Evolutionary conservation across 2,329 filamentous ascomycete species (phyloP), one percentile per base, ranked within the genome.

Genomic region (Balansia obtecta): DNA sequence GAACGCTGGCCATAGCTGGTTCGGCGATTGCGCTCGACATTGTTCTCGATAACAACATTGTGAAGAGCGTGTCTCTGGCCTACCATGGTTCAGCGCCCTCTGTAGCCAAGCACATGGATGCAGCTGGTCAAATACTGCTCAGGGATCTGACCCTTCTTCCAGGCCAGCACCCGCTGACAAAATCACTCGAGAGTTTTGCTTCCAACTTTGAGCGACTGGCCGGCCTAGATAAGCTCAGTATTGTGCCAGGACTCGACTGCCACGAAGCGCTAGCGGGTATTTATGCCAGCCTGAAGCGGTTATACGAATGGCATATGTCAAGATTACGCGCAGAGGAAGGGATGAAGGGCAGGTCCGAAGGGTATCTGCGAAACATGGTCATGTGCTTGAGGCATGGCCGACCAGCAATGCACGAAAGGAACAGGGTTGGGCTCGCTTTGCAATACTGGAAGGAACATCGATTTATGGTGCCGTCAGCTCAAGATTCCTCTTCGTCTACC

Each of bases 261-360:
- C 85, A 87, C 61, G 85, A 88, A 61, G 87, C 87, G 0, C 72
- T 91, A 43, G 80, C 79, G 4, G 86, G 86, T 3, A 72, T 94
- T 6, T 87, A 84, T 63, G 76, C 76, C 51, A 86, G 85, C 59
- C 68, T 93, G 53, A 72, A 76, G 52, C 81, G 74, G 57, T 68
- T 94, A n/a, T 80, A 86, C 59, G 71, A 79, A 44, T 85, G 86
- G 72, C 86, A 93, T 61, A 68, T 83, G 53, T 72, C 77, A 50
- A 76, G 71, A 54, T 63, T 82, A 32, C 73, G 73, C 10, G 71
- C 75, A 52, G 74, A 77, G 13, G 65, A 70, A 1, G 63, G 65
- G 2, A 65, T 73, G 57, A 59, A 58, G n/a, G 65, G 62, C 18
- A 74, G 71, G 57, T 64, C 70, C 2, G 73, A 76, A 32, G 66